Base-by-base conservation (phyloP, 2,329 filamentous ascomycete genomes). In the Diaporthe eres region DNA sequence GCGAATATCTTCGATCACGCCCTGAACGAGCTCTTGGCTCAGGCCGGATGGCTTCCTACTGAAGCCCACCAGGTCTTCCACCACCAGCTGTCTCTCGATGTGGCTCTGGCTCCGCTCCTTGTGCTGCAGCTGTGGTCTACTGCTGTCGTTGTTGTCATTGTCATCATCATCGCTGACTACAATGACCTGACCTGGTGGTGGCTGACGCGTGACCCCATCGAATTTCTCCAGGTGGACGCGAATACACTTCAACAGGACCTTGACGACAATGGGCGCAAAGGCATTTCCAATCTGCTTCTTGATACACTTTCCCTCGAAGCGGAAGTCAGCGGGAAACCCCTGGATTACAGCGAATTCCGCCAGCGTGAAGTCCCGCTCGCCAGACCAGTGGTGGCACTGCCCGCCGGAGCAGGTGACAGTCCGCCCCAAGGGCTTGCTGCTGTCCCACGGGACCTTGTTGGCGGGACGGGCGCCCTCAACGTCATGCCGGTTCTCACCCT, bases 211-310 rank as follows among this genome's bases (percentile, higher is more conserved):
- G 25, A 87, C 80, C 0, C 83, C 81, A 72, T 91, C 89, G 28
- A 85, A 80, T 1, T 81, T 77, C 19, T 89, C 81, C 1, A 91
- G 80, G 83, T 86, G 89, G 10, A 81, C 77, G 25, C 86, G 82
- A 12, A 91, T 79, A 67, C 90, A 87, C n/a, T 81, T 80, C 77
- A 88, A 90, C 0, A 91, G 79, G 0, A 87, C 82, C 37, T 84
- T 83, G 3, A 90, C 90, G 0, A 89, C 88, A 39, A 85, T 85
- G 0, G 94, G 91, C 0, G 95, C 93, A 22, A 96, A 95, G 0
- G 94, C 94, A 80, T 97, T 96, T 0, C 94, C 94, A 77, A 96
- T 94, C 81, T 95, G 94, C 77, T 86, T 89, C 78, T 89, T 89
- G 22, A 90, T 84, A 19, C 82, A 81, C 0, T 82, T 85, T 0